Conservation (phyloP, 257 asterid species). For the Haberlea rhodopensis region DNA sequence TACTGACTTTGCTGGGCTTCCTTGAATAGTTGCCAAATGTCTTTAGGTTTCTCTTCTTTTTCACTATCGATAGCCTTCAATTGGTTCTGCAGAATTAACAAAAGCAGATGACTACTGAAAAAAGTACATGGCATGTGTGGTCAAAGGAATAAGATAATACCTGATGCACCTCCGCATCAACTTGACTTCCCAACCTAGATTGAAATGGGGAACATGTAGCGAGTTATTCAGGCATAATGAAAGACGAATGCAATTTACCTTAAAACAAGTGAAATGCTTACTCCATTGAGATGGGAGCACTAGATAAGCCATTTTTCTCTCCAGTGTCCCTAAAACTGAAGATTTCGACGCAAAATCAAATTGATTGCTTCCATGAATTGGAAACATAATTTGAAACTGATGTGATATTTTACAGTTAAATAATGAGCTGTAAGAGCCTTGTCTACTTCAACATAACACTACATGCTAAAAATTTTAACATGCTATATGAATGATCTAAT, state of each 20-base stretch:
- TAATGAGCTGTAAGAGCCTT: background rate
- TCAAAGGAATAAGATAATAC: conserved; percentile 26
- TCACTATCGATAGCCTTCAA: conserved; percentile 27
- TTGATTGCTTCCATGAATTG: background rate
- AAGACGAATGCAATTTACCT: background rate
- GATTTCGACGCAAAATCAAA: conserved; percentile 13
- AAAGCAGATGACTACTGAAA: conserved; percentile 11
- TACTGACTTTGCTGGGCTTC: conserved; percentile 75
- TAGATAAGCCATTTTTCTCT: conserved; percentile 33
- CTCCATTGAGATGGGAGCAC: conserved; percentile 29
- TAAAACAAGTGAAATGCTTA: conserved; percentile 25
- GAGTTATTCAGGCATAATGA: conserved; percentile 20
- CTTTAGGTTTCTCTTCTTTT: conserved; percentile 41
- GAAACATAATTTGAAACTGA: background rate
- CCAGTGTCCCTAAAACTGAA: conserved; percentile 30
- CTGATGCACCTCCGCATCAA: conserved; percentile 38
- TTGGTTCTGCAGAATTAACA: conserved; percentile 34
- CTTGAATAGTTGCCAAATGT: conserved; percentile 63
- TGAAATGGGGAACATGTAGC: conserved; percentile 20
- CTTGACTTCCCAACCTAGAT: conserved; percentile 42
- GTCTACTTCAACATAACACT: background rate
- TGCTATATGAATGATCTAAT: background rate
- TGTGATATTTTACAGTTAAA: background rate
- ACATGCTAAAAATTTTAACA: background rate
- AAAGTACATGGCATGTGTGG: background rate